phyloP scores from a whole-genome alignment of 768 basidiomycete species.

The Boletales sp. region DNA sequence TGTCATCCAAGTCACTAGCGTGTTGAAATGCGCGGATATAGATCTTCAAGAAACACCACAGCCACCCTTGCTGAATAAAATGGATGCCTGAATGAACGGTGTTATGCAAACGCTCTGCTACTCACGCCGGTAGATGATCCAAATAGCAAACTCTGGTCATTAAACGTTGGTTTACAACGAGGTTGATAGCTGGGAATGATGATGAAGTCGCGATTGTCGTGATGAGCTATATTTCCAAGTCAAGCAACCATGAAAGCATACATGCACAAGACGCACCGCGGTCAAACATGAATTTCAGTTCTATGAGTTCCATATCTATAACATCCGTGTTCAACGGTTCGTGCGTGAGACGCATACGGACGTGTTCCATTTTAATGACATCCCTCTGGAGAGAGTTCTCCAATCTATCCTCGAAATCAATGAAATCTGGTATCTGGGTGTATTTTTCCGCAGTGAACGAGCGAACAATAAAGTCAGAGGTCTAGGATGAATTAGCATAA shows the following conservation, averaged over 20 bases:
- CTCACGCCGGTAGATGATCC: slow-evolving; percentile 61
- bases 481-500: slow-evolving; percentile 38
- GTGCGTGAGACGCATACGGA: slow-evolving; percentile 78
- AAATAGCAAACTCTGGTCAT: slow-evolving; percentile 68
- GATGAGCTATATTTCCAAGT: slow-evolving; percentile 48
- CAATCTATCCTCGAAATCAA: slow-evolving; percentile 72
- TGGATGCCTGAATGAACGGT: not conserved
- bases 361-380: slow-evolving; percentile 76
- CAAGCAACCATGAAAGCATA: not conserved
- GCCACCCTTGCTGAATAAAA: slow-evolving; percentile 59
- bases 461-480: slow-evolving; percentile 74
- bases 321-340: slow-evolving; percentile 68
- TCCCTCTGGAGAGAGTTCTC: slow-evolving; percentile 86
- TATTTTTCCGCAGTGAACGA: slow-evolving; percentile 82
- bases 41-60: slow-evolving; percentile 64
- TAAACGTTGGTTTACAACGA: slow-evolving; percentile 43
- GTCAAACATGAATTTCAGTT: slow-evolving; percentile 80
- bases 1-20: slow-evolving; percentile 77
- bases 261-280: slow-evolving; percentile 45
- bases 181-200: slow-evolving; percentile 82
- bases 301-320: slow-evolving; percentile 80
- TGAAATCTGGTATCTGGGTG: slow-evolving; percentile 87
- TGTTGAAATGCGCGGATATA: slow-evolving; percentile 78
- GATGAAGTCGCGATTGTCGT: slow-evolving; percentile 84
- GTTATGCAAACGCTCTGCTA: slow-evolving; percentile 4